phyloP scores from a whole-genome alignment of 75 land plant genomes.

The Pinus taeda region DNA sequence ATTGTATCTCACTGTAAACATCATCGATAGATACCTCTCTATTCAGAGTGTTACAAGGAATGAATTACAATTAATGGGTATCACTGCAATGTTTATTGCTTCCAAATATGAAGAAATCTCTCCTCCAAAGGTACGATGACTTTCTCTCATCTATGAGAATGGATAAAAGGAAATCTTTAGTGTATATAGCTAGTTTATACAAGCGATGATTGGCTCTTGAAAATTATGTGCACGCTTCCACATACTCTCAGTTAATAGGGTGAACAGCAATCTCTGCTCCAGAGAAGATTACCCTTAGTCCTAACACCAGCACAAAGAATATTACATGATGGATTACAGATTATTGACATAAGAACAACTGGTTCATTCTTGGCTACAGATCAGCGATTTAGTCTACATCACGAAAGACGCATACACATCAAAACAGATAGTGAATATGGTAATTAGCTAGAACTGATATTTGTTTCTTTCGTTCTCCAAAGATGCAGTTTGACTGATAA shows the following conservation, averaged over 20 bases:
- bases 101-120: slow-evolving; percentile 90
- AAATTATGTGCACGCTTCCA: background rate
- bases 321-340: too few species aligned
- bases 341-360: background rate
- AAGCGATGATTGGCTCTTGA: background rate
- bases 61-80: slow-evolving; percentile 72
- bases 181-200: background rate
- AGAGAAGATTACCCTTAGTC: too few species aligned
- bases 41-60: slow-evolving; percentile 41
- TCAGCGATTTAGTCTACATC: slow-evolving; percentile 67
- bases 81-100: slow-evolving; percentile 83
- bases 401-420: slow-evolving; percentile 65
- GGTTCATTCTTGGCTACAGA: slow-evolving; percentile 21
- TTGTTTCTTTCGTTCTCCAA: background rate
- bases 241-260: too few species aligned
- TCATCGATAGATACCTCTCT: slow-evolving; percentile 73
- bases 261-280: too few species aligned
- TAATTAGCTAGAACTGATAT: background rate
- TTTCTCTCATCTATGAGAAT: background rate
- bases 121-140: slow-evolving; percentile 51
- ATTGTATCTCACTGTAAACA: slow-evolving; percentile 64
- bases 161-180: background rate
- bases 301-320: too few species aligned
- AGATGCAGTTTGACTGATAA: background rate
- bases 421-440: slow-evolving; percentile 72